These are phyloP conservation scores for Apiotrichum porosum DNA, from an alignment of 1,284 basidiomycete species.

Conservation along the genomic window DNA sequence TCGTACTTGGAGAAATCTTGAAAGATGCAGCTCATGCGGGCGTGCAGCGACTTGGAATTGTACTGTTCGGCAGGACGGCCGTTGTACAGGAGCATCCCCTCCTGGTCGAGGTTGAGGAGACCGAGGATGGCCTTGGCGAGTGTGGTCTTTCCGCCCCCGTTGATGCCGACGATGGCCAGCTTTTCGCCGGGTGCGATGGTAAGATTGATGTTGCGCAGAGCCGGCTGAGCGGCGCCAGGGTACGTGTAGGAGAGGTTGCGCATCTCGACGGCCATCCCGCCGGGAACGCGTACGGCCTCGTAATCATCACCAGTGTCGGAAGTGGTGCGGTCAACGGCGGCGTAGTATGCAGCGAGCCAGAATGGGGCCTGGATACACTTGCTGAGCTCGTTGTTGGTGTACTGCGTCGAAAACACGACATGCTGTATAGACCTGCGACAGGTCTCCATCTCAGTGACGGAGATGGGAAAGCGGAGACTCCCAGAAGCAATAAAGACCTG, in stretches of 20 bases:
- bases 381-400: neutral
- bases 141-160: conserved; percentile 62
- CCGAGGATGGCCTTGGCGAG: conserved; percentile 71
- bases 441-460: too few species aligned
- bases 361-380: conserved; percentile 61
- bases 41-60: conserved; percentile 63
- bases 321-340: conserved; percentile 59
- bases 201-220: conserved; percentile 64
- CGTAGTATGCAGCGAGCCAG: conserved; percentile 72
- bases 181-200: conserved; percentile 65
- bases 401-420: too few species aligned
- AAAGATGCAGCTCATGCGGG: conserved; percentile 66
- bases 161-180: conserved; percentile 68
- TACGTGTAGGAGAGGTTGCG: conserved; percentile 72
- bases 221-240: conserved; percentile 61
- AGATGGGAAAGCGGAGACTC: too few species aligned
- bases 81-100: conserved; percentile 63
- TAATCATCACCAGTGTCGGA: conserved; percentile 30
- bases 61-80: conserved; percentile 60
- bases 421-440: too few species aligned
- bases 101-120: conserved; percentile 53
- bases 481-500: too few species aligned
- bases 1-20: conserved; percentile 75
- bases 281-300: conserved; percentile 37
- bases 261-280: conserved; percentile 64